These are phyloP conservation scores for Salinomyces thailandicus DNA, from an alignment of 2,329 filamentous ascomycete genomes.

Conservation along the genomic window DNA sequence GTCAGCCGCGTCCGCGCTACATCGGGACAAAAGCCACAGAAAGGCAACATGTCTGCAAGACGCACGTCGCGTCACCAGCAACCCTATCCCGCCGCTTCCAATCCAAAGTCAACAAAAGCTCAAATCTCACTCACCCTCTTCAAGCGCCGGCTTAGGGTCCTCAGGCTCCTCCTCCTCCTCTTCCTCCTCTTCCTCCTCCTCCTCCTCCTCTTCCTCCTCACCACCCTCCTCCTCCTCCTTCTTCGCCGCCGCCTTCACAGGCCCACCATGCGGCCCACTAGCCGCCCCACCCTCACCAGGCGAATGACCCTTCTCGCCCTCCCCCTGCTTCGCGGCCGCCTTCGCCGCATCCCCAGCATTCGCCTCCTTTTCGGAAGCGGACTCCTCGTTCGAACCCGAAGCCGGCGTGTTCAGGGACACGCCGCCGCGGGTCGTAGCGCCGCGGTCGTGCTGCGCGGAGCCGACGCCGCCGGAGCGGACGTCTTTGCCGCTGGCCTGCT, in stretches of 20 bases:
- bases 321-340: slow-evolving; percentile 6
- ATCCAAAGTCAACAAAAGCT: no score
- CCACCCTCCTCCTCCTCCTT: slow-evolving; percentile 44
- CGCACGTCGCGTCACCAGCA: no score
- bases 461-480: slow-evolving; percentile 15
- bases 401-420: slow-evolving; percentile 28
- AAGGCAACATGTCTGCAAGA: no score
- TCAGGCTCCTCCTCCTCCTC: slow-evolving; percentile 73
- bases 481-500: slow-evolving; percentile 29
- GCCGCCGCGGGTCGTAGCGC: slow-evolving; percentile 28
- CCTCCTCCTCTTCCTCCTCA: slow-evolving; percentile 51
- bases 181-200: slow-evolving; percentile 67
- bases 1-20: neutral
- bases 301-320: slow-evolving; percentile 17
- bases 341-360: slow-evolving; percentile 30
- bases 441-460: slow-evolving; percentile 21
- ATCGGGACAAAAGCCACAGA: no score
- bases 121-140: slow-evolving; percentile 91
- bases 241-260: slow-evolving; percentile 29
- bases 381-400: slow-evolving; percentile 36
- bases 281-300: slow-evolving; percentile 18
- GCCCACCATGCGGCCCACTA: slow-evolving; percentile 18
- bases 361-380: slow-evolving; percentile 30
- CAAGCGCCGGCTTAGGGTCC: slow-evolving; percentile 77
- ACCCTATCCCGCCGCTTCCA: no score